phyloP scores from a whole-genome alignment of 345 rosid genomes.

The Murraya paniculata region DNA sequence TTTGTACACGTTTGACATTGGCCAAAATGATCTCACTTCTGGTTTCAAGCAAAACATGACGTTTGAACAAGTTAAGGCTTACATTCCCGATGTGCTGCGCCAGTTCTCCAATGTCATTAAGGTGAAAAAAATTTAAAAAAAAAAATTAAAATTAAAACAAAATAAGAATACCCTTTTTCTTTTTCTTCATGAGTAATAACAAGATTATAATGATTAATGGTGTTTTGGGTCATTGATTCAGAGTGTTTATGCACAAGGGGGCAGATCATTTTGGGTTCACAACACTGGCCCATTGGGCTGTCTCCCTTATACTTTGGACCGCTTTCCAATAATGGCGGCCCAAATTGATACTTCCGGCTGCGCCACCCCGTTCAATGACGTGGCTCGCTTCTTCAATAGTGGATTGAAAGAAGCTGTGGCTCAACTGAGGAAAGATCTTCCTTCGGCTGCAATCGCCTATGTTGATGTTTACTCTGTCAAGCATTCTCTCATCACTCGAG shows the following conservation, averaged over 20 bases:
- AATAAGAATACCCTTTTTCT: not conserved
- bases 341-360: conserved; percentile 58
- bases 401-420: conserved; percentile 34
- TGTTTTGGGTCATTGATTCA: conserved; percentile 1
- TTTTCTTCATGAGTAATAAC: no score
- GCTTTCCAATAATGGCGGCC: conserved; percentile 31
- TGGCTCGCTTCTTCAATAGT: conserved; percentile 49
- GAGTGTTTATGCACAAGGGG: conserved; percentile 58
- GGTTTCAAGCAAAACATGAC: conserved; percentile 67
- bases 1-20: conserved; percentile 61
- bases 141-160: no score
- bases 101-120: conserved; percentile 39
- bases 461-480: conserved; percentile 64
- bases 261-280: conserved; percentile 75
- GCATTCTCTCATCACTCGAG: conserved; percentile 47
- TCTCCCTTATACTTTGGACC: conserved; percentile 49
- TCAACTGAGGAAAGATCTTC: conserved; percentile 50
- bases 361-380: conserved; percentile 57
- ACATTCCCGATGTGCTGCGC: conserved; percentile 48
- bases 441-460: conserved; percentile 50
- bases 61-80: conserved; percentile 49
- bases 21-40: conserved; percentile 70
- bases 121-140: conserved; percentile 23
- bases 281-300: conserved; percentile 82
- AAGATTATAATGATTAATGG: not conserved